These are phyloP conservation scores for Purpureocillium lavendulum DNA, from an alignment of 2,329 filamentous ascomycete genomes.

Conservation along the genomic window DNA sequence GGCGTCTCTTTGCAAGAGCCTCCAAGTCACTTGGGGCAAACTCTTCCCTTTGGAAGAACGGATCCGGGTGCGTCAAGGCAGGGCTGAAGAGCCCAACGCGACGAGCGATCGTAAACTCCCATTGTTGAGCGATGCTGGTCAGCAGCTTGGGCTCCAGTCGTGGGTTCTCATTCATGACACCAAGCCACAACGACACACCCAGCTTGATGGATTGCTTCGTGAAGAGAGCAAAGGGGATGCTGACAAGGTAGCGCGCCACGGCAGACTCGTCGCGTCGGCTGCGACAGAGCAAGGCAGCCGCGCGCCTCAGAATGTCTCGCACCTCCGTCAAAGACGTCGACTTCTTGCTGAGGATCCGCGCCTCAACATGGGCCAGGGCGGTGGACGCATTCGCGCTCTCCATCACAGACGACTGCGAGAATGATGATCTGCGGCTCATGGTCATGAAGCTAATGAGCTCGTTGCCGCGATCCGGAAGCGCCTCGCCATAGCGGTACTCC, in stretches of 20 bases:
- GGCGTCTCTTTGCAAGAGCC: slow-evolving; percentile 64
- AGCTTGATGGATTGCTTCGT: slow-evolving; percentile 93
- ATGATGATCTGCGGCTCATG: slow-evolving; percentile 42
- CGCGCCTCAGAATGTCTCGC: slow-evolving; percentile 72
- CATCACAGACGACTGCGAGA: slow-evolving; percentile 40
- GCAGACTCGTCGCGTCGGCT: slow-evolving; percentile 66
- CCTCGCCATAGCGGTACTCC: slow-evolving; percentile 84
- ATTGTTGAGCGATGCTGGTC: slow-evolving; percentile 80
- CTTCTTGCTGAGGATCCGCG: slow-evolving; percentile 59
- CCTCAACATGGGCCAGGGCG: slow-evolving; percentile 65
- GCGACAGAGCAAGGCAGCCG: slow-evolving; percentile 78
- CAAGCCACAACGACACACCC: slow-evolving; percentile 91
- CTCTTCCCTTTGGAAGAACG: slow-evolving; percentile 85
- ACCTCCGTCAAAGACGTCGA: slow-evolving; percentile 65
- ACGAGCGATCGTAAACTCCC: slow-evolving; percentile 75
- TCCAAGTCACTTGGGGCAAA: slow-evolving; percentile 85
- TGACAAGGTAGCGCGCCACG: slow-evolving; percentile 80
- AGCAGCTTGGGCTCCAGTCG: slow-evolving; percentile 79
- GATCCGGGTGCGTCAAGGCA: slow-evolving; percentile 66
- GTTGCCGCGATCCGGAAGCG: slow-evolving; percentile 57
- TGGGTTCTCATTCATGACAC: slow-evolving; percentile 93
- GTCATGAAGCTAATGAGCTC: slow-evolving; percentile 57
- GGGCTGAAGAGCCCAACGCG: slow-evolving; percentile 75
- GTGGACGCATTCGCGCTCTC: slow-evolving; percentile 52
- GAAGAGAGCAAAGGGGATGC: slow-evolving; percentile 87